Evolutionary conservation across 345 rosid genomes (phyloP).

Genomic region (Syzygium jambos): DNA sequence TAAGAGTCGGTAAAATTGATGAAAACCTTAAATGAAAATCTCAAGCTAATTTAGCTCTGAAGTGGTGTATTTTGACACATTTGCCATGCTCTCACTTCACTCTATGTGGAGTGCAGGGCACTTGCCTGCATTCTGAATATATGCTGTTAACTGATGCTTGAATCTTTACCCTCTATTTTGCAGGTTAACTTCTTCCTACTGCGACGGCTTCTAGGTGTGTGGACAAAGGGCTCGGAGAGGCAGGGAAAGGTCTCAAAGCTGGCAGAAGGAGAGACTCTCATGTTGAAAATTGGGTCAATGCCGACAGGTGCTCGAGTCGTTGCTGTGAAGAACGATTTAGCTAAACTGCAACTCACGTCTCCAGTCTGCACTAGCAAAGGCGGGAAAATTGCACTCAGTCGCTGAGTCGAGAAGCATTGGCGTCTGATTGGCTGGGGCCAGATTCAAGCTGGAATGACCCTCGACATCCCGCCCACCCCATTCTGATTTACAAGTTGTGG

Average conservation of each 20-base stretch:
- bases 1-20: conserved; percentile 5
- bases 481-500: conserved; percentile 13
- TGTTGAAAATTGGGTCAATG: conserved; percentile 96
- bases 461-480: conserved; percentile 59
- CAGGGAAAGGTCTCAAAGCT: conserved; percentile 91
- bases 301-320: conserved; percentile 87
- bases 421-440: conserved; percentile 95
- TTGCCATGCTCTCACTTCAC: neutral
- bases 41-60: neutral
- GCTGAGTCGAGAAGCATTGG: conserved; percentile 92
- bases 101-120: neutral
- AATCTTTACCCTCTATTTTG: neutral
- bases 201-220: conserved; percentile 78
- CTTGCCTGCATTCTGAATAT: neutral
- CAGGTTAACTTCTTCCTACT: conserved; percentile 92
- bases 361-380: conserved; percentile 92
- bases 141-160: neutral
- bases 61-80: neutral
- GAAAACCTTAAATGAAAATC: neutral
- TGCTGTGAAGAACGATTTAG: conserved; percentile 83
- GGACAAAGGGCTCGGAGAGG: conserved; percentile 90
- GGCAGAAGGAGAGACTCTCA: conserved; percentile 76
- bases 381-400: conserved; percentile 80
- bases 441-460: conserved; percentile 88
- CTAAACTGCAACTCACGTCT: conserved; percentile 75